Base-by-base conservation (phyloP, 2,329 filamentous ascomycete species). In the Neonectria hederae region DNA sequence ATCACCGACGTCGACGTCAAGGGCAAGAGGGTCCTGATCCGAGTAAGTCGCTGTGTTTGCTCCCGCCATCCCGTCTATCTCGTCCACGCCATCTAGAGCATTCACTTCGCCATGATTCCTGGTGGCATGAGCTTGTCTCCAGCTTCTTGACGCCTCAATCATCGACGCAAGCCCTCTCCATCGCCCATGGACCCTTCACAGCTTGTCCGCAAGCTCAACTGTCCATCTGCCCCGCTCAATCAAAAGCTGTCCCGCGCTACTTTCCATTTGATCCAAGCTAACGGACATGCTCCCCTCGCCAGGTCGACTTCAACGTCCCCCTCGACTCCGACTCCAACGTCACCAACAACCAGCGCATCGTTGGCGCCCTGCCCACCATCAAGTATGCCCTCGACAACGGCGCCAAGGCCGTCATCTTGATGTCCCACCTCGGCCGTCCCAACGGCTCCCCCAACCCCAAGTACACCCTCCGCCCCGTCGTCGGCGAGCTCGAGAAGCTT, bases 251-350 rank as follows among this genome's bases (percentile, higher is more conserved):
- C 30, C 24, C 53, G 24, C 24, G 26, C 10, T 22, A 49, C 53
- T 42, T 19, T 55, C 17, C 21, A 28, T 28, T 9, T 28, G 28
- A 28, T 28, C 22, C 17, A 43, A 32, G 54, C 46, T 74, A 70
- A 76, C 59, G 28, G 10, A 32, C 24, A 43, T 53, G 62, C 57
- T 14, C n/a, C 22, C 24, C 52, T 54, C 19, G 45, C 55, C 76
- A 97, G 94, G 95, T 99, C 81, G 96, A 99, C 89, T 99, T 99
- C 90, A 99, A 99, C 83, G 97, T 99, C 62, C 96, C 96, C 70
- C 93, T 99, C 77, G 94, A 99, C 79, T 88, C 86, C 73, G 86
- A 96, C 79, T 97, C 94, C 85, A 94, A 97, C 62, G 89, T 99
- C 81, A 98, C 96, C 81, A 99, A 99, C 89, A 93, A 91, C 83